These are phyloP conservation scores for Leishmania martiniquensis DNA, from an alignment of 208 protist genomes.

Conservation along the genomic window DNA sequence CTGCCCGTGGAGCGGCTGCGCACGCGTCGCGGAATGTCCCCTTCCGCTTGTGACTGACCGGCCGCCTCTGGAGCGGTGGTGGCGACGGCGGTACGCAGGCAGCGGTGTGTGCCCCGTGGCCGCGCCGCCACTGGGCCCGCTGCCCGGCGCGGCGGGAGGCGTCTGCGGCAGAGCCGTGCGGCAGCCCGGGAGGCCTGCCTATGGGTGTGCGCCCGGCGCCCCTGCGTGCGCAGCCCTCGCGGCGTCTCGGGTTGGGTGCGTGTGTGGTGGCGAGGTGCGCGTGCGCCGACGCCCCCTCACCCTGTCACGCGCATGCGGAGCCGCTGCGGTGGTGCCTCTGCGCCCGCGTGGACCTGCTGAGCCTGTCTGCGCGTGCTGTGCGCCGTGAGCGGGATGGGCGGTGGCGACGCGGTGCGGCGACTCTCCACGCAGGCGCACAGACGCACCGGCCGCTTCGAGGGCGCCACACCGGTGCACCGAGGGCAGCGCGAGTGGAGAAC, in stretches of 20 bases:
- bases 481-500: no score
- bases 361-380: neutral
- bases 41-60: neutral
- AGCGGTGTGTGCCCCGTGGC: neutral
- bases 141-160: conserved; percentile 12
- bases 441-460: no score
- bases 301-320: no score
- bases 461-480: no score
- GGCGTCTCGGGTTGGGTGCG: no score
- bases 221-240: conserved; percentile 1
- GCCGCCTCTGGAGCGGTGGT: neutral
- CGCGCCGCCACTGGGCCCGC: conserved; percentile 19
- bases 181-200: conserved; percentile 55
- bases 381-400: no score
- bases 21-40: neutral
- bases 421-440: no score
- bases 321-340: neutral
- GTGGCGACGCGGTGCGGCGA: no score
- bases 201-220: conserved; percentile 52
- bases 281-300: no score
- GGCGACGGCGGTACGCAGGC: neutral
- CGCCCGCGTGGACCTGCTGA: neutral
- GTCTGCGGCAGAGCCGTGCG: conserved; percentile 37
- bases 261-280: no score
- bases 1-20: no score